Evolutionary conservation across 2,329 filamentous ascomycete species (phyloP), one percentile per base, ranked within the genome.

Genomic region (Sodiomyces alkalinus): DNA sequence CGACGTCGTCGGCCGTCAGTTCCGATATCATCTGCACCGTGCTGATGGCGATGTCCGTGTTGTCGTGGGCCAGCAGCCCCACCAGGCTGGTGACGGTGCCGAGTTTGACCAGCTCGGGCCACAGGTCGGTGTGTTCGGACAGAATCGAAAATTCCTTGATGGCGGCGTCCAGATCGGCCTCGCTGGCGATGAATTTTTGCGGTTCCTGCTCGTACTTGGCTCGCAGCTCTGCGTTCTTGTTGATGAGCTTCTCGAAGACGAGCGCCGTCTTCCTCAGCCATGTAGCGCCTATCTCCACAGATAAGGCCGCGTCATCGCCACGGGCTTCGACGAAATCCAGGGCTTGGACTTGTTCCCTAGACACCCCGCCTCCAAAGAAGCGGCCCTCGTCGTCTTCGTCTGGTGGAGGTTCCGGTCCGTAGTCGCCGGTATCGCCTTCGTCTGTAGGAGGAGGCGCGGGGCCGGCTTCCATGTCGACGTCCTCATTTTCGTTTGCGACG

Each of bases 331-430:
- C 72, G 46, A 79, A 96, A 52, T 96, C 80, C 44, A 98, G 66
- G 13, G 90, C 81, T 41, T 85, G 71, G 3, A 74, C 76, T 39
- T 92, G 83, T 39, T 82, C 68, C 33, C 75, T 67, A 16, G 78
- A 82, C 42, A 98, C 78, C 19, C 90, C 90, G 30, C 85, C 81
- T 23, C 87, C 90, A 43, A 94, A 98, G 60, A 98, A 98, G 8
- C 90, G 76, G 1, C 87, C 90, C 38, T 92, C 90, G 29, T 93
- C 83, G 42, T 93, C 86, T 40, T 87, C 80, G 25, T 47, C 49
- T 66, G 68, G 66, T 1, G 62, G 58, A 15, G 49, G 39, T 4
- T 52, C 43, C 17, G 59, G 60, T 11, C 59, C 59, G 33, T 56
- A 56, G 39, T 57, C 49, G 28, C 67, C 65, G 26, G 68, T 69